phyloP scores from a whole-genome alignment of 1,284 basidiomycete species.

The Stereum hirsutum region DNA sequence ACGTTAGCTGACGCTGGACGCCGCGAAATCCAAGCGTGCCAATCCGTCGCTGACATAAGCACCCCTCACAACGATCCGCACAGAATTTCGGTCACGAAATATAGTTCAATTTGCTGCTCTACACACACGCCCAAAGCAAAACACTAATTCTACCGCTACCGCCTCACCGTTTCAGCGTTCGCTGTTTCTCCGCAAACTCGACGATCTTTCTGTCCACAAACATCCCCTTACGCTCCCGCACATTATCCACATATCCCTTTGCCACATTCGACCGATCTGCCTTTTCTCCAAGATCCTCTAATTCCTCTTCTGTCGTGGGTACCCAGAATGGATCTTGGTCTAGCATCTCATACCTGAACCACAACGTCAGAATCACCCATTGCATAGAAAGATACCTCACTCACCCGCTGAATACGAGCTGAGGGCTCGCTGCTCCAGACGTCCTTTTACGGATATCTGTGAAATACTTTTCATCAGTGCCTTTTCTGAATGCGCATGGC shows the following conservation, averaged over 20 bases:
- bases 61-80: too few species aligned
- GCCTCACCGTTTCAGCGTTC: slow-evolving; percentile 81
- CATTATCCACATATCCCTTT: slow-evolving; percentile 88
- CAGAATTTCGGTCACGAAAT: too few species aligned
- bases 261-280: slow-evolving; percentile 93
- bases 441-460: slow-evolving; percentile 93
- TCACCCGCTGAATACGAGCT: slow-evolving; percentile 92
- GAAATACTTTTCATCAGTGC: background rate
- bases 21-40: too few species aligned
- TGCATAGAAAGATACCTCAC: slow-evolving; percentile 15
- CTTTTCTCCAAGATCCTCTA: slow-evolving; percentile 96
- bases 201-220: slow-evolving; percentile 92
- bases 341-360: slow-evolving; percentile 70
- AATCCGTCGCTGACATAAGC: background rate
- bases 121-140: too few species aligned
- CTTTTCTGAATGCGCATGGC: background rate
- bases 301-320: slow-evolving; percentile 93
- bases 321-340: slow-evolving; percentile 99
- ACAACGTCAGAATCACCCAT: slow-evolving; percentile 31
- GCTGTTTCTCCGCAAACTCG: slow-evolving; percentile 92
- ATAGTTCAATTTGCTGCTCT: too few species aligned
- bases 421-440: slow-evolving; percentile 93
- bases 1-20: too few species aligned
- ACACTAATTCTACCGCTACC: background rate
- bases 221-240: slow-evolving; percentile 90